phyloP scores from a whole-genome alignment of 257 asterid genomes.

The Perilla frutescens region DNA sequence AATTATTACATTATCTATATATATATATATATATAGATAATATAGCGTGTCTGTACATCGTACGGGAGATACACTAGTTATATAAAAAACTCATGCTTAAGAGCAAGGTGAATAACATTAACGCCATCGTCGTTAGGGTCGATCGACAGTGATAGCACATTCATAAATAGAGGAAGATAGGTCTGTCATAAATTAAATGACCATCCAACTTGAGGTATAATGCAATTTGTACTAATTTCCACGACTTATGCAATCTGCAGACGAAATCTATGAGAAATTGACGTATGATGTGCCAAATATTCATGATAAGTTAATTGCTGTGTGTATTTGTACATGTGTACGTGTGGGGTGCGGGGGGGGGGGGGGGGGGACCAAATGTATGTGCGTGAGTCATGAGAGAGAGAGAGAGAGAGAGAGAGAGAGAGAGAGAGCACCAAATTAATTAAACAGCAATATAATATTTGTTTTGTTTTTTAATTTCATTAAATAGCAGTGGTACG shows the following conservation, averaged over 20 bases:
- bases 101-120: too few relatives aligned
- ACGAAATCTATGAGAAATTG: not conserved
- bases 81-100: too few relatives aligned
- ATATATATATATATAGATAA: too few relatives aligned
- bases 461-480: conserved; percentile 22
- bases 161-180: not conserved
- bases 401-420: too few relatives aligned
- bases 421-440: not conserved
- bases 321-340: too few relatives aligned
- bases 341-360: too few relatives aligned
- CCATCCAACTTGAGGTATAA: conserved; percentile 3
- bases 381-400: too few relatives aligned
- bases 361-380: conserved; percentile 20
- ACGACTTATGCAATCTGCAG: not conserved
- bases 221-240: conserved; percentile 4
- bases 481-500: conserved; percentile 31
- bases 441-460: not conserved
- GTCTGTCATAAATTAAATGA: not conserved
- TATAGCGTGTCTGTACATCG: too few relatives aligned
- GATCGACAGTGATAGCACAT: not conserved
- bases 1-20: too few relatives aligned
- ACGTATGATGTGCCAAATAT: conserved; percentile 4
- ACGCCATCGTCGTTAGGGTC: too few relatives aligned
- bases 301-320: not conserved
- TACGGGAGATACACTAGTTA: too few relatives aligned